Conservation (phyloP, 2,329 filamentous ascomycete genomes). For the Nigrospora oryzae region DNA sequence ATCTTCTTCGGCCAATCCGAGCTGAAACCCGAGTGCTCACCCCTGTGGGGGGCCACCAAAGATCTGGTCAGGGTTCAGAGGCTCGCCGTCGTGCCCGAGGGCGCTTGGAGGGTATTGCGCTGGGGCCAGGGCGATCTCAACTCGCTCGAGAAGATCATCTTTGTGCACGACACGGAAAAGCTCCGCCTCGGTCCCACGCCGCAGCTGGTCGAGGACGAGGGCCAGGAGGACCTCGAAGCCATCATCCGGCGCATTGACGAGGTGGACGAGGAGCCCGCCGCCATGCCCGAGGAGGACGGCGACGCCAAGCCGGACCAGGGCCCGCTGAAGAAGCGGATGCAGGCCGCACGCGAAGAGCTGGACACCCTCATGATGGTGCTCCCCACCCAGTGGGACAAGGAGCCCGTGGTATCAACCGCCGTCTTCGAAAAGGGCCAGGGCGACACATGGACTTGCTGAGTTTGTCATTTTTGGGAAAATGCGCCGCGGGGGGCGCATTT, state of each 20-base stretch:
- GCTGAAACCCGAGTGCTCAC: slow-evolving; percentile 16
- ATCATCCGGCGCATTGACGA: slow-evolving; percentile 12
- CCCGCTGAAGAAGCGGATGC: slow-evolving; percentile 16
- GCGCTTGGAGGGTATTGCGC: slow-evolving; percentile 19
- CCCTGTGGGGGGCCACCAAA: slow-evolving; percentile 16
- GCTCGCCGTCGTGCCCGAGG: slow-evolving; percentile 21
- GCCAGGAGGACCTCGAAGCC: slow-evolving; percentile 10
- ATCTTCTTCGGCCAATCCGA: slow-evolving; percentile 20
- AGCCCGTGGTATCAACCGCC: slow-evolving; percentile 19
- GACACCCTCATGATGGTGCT: slow-evolving; percentile 20
- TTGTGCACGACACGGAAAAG: slow-evolving; percentile 19
- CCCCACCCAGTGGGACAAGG: slow-evolving; percentile 18
- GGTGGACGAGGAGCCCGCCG: slow-evolving; percentile 3
- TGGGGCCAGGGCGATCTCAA: slow-evolving; percentile 16
- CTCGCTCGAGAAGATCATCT: slow-evolving; percentile 19
- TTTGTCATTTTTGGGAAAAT: background rate
- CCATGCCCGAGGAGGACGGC: background rate
- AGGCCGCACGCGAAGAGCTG: slow-evolving; percentile 20
- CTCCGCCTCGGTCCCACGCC: slow-evolving; percentile 12
- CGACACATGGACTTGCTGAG: background rate
- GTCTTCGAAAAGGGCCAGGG: slow-evolving; percentile 10
- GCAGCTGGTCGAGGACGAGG: slow-evolving; percentile 17
- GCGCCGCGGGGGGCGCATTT: no score
- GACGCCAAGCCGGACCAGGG: background rate
- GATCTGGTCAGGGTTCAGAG: slow-evolving; percentile 15